phyloP scores from a whole-genome alignment of 305 asterid species.

The Andrographis paniculata region DNA sequence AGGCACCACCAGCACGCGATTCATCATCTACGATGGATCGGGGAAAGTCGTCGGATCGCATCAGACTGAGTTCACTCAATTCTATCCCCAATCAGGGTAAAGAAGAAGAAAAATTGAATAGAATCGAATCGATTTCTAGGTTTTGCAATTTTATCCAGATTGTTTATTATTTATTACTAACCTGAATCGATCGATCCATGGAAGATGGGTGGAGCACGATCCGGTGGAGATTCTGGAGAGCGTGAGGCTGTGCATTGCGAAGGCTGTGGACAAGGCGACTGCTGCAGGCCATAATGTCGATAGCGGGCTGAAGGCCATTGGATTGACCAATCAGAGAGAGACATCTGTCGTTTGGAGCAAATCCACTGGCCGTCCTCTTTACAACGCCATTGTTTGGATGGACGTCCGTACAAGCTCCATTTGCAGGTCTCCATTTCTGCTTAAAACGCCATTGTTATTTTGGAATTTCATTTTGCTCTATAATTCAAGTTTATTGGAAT shows the following conservation, averaged over 20 bases:
- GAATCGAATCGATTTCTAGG: too few relatives aligned
- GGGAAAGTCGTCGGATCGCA: constrained; percentile 49
- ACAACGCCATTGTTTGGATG: constrained; percentile 98
- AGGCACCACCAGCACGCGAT: constrained; percentile 71
- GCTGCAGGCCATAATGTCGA: constrained; percentile 79
- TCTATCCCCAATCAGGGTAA: constrained; percentile 73
- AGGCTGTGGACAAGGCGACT: constrained; percentile 91
- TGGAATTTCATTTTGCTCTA: neutral
- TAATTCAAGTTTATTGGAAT: too few relatives aligned
- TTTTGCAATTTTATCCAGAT: too few relatives aligned
- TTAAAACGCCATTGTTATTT: too few relatives aligned
- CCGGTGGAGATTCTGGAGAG: constrained; percentile 88
- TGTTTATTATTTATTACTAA: too few relatives aligned
- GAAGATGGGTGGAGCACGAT: constrained; percentile 97
- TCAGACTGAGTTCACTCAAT: constrained; percentile 64
- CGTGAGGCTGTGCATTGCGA: constrained; percentile 64
- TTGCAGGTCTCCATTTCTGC: constrained; percentile 46
- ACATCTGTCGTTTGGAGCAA: constrained; percentile 95
- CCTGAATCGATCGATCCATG: neutral
- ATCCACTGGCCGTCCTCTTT: constrained; percentile 82
- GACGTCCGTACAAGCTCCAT: constrained; percentile 81
- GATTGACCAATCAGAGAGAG: constrained; percentile 95
- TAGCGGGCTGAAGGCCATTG: constrained; percentile 78
- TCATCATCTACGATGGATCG: constrained; percentile 50
- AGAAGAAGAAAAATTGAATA: too few relatives aligned